These are phyloP conservation scores for Populus hybrid DNA, from an alignment of 441 rosid genomes.

Conservation along the genomic window DNA sequence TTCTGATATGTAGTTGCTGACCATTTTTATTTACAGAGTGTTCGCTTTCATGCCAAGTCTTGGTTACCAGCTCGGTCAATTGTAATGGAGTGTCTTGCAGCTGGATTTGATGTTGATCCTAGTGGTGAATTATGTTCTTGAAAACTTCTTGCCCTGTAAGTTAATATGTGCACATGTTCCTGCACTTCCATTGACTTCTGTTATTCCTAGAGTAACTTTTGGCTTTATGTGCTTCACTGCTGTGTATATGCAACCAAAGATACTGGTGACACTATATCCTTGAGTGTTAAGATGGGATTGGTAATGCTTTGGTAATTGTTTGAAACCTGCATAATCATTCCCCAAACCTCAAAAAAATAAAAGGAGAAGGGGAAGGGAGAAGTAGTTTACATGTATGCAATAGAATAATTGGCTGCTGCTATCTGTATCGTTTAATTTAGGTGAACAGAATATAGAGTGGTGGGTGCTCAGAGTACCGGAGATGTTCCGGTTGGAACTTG, in stretches of 20 bases:
- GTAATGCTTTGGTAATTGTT: background rate
- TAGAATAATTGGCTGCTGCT: background rate
- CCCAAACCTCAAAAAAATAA: background rate
- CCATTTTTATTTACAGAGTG: slow-evolving; percentile 42
- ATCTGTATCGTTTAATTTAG: background rate
- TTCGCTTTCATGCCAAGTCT: slow-evolving; percentile 67
- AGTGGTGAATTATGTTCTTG: slow-evolving; percentile 86
- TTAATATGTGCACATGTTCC: background rate
- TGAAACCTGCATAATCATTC: background rate
- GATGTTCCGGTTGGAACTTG: too few species aligned
- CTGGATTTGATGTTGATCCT: slow-evolving; percentile 57
- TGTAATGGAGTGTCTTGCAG: slow-evolving; percentile 65
- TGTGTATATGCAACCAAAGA: background rate
- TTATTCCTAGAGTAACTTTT: background rate
- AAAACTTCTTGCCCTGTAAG: slow-evolving; percentile 79
- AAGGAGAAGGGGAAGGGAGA: background rate
- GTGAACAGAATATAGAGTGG: too few species aligned
- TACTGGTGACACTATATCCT: background rate
- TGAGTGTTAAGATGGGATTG: background rate
- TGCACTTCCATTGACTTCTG: background rate
- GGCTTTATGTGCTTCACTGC: background rate
- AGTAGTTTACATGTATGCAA: background rate
- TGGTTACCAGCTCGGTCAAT: slow-evolving; percentile 90
- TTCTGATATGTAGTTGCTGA: background rate
- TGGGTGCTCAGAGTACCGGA: too few species aligned